Evolutionary conservation across 1,284 basidiomycete genomes (phyloP).

Genomic region (Melampsora americana): DNA sequence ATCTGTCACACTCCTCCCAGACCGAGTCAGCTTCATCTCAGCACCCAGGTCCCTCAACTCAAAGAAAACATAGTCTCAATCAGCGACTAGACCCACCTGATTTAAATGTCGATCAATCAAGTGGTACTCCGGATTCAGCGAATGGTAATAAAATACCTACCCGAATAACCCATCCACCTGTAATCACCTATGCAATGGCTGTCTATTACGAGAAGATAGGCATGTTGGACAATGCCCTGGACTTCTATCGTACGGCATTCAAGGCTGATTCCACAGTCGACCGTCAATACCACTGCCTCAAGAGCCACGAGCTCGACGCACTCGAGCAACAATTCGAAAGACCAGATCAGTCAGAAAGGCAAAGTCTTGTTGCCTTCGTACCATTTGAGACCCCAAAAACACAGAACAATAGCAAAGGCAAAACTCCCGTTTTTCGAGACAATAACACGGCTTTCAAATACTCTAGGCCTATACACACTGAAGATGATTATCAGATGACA

Average conservation of each 20-base stretch:
- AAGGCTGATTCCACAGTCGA: constrained; percentile 17
- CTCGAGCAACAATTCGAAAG: background rate
- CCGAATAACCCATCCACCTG: background rate
- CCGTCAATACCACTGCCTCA: constrained; percentile 11
- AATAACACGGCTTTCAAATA: background rate
- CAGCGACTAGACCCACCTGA: no score
- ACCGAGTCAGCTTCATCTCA: background rate
- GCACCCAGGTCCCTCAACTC: background rate
- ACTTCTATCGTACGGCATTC: constrained; percentile 15
- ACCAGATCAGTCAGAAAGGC: background rate
- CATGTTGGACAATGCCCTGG: constrained; percentile 25
- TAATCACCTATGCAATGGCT: constrained; percentile 14
- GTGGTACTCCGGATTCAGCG: no score
- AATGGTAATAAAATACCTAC: background rate
- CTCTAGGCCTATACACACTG: constrained; percentile 2
- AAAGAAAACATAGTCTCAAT: background rate
- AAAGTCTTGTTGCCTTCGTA: constrained; percentile 5
- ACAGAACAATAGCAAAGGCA: no score
- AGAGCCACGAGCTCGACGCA: background rate
- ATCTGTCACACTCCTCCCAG: no score
- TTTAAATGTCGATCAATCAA: no score
- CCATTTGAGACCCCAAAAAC: no score
- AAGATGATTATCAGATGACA: background rate
- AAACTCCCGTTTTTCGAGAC: no score
- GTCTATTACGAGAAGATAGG: constrained; percentile 27